These are phyloP conservation scores for Russula dissimulans DNA, from an alignment of 768 basidiomycete genomes.

Conservation along the genomic window DNA sequence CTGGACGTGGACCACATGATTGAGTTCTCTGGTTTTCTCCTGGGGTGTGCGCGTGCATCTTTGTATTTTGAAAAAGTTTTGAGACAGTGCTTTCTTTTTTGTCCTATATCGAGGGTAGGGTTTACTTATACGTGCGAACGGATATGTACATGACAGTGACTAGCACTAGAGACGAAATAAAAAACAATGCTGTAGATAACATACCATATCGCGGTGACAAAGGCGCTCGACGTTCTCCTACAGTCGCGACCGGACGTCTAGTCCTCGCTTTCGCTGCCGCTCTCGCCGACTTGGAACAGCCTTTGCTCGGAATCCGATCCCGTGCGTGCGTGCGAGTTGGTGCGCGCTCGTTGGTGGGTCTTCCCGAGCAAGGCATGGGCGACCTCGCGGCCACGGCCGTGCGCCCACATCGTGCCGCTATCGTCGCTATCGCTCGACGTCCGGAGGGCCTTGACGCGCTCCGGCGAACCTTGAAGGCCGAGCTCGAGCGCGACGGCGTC, in stretches of 20 bases:
- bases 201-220: neutral
- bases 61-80: neutral
- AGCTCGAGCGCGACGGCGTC: slow-evolving; percentile 51
- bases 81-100: neutral
- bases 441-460: slow-evolving; percentile 34
- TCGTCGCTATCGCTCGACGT: slow-evolving; percentile 28
- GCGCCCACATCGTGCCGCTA: slow-evolving; percentile 33
- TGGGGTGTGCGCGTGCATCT: too few relatives aligned
- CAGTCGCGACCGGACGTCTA: neutral
- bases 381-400: slow-evolving; percentile 41
- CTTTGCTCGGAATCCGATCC: slow-evolving; percentile 10
- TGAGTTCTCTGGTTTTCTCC: neutral
- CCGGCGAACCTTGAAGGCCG: slow-evolving; percentile 41
- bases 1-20: slow-evolving; percentile 12
- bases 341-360: neutral
- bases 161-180: neutral
- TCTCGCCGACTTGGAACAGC: slow-evolving; percentile 15
- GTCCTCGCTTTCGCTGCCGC: slow-evolving; percentile 14
- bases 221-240: neutral
- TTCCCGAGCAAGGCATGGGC: slow-evolving; percentile 38
- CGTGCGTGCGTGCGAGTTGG: neutral
- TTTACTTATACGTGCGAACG: slow-evolving; percentile 1
- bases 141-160: slow-evolving; percentile 1
- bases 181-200: neutral
- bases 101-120: neutral